These are phyloP conservation scores for Fusarium sp. DNA, from an alignment of 2,329 filamentous ascomycete genomes.

Conservation along the genomic window DNA sequence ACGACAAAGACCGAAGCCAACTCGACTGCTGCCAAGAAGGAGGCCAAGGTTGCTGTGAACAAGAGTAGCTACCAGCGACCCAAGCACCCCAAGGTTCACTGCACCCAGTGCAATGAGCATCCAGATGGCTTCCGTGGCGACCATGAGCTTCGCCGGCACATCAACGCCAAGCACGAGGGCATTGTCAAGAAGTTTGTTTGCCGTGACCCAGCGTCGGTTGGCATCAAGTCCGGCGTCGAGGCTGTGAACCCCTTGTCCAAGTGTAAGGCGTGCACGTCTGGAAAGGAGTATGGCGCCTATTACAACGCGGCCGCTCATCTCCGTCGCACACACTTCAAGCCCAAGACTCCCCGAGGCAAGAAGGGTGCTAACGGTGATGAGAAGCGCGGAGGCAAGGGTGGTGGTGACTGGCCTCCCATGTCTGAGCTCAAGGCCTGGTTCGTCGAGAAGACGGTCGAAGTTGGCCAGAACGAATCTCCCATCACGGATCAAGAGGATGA, in stretches of 20 bases:
- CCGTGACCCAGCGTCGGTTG: constrained; percentile 61
- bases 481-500: constrained; percentile 50
- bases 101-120: constrained; percentile 76
- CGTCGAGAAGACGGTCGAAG: constrained; percentile 61
- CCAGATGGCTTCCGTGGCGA: constrained; percentile 87
- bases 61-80: constrained; percentile 67
- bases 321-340: constrained; percentile 88
- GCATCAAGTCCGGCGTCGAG: constrained; percentile 57
- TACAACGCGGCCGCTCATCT: constrained; percentile 96
- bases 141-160: constrained; percentile 81
- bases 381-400: constrained; percentile 63
- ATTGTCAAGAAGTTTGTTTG: constrained; percentile 69
- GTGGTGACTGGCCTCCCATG: constrained; percentile 46
- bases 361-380: constrained; percentile 56
- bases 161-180: constrained; percentile 71
- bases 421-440: constrained; percentile 64
- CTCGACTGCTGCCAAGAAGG: constrained; percentile 47
- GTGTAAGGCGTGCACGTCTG: constrained; percentile 84
- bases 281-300: constrained; percentile 88
- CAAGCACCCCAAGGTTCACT: constrained; percentile 78
- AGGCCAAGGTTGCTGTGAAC: constrained; percentile 59
- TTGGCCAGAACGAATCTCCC: constrained; percentile 53
- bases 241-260: constrained; percentile 76
- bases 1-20: constrained; percentile 6
- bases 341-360: constrained; percentile 62